Evolutionary conservation across 257 asterid genomes (phyloP), one percentile per base, ranked within the genome.

Genomic region (Jasminum sambac): DNA sequence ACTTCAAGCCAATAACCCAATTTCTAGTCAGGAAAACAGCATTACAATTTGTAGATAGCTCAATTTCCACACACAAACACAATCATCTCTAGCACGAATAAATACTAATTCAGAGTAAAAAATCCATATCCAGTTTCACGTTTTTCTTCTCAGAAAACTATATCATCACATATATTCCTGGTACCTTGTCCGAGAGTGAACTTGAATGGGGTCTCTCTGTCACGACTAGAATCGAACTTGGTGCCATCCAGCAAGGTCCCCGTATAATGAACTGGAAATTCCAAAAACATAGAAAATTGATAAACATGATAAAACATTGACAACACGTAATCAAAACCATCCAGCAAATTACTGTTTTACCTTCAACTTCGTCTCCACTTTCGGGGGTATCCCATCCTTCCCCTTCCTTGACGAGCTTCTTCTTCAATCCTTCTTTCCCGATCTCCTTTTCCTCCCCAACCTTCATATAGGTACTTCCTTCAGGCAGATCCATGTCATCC

Each of bases 391-490:
- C 95, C 93, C 90, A 88, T 12, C 82, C 90, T 74, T 80, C 84
- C 16, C 95, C 96, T 64, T 80, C 87, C 74, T 82, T 82, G 0
- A 90, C 74, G n/a, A 90, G 87, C 81, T 85, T 90, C 90, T 90
- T 90, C 84, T 85, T 90, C 84, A 88, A 68, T 10, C 95, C 95
- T 34, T 79, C 77, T 5, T 69, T 63, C 16, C 87, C 91, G 74
- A 88, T 86, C 78, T 86, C 93, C 82, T 82, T 88, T 79, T 90
- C 95, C 48, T 86, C 93, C 8, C 96, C 96, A 24, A 84, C 88
- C 78, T 90, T 84, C 80, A 86, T 58, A 69, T 67, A n/a, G 63
- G 82, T 72, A 83, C 76, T 63, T 11, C 74, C 85, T 17, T 81
- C 94, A 44, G 87, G 89, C 73, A 85, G 79, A 71, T 84, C 95